Conservation (phyloP, 495 filamentous ascomycete species). For the Aspergillus conjunctus region DNA sequence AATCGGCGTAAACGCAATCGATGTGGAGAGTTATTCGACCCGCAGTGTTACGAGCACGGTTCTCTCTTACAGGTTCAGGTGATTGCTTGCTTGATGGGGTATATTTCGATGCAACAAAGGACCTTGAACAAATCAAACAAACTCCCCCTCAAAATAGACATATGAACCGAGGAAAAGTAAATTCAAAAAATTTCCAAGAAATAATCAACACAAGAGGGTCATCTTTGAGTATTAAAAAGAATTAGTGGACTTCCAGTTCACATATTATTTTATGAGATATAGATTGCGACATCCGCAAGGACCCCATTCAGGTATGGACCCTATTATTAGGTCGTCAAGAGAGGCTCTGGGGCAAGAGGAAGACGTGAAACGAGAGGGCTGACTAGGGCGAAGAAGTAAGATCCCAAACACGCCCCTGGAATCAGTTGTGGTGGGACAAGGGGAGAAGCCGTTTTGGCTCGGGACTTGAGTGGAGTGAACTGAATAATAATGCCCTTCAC, state of each 20-base stretch:
- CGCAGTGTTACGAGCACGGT: conserved; percentile 24
- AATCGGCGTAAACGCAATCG: not conserved
- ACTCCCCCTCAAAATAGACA: not conserved
- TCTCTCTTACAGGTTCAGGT: conserved; percentile 8
- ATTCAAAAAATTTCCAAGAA: conserved; percentile 1
- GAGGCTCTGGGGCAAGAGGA: conserved; percentile 18
- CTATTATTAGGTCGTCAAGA: conserved; percentile 12
- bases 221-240: conserved; percentile 7
- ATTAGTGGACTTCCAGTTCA: conserved; percentile 12
- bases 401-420: conserved; percentile 26
- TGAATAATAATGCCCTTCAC: not conserved
- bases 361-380: conserved; percentile 28
- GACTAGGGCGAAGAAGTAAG: conserved; percentile 22
- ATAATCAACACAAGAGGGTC: conserved; percentile 9
- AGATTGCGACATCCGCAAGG: conserved; percentile 24
- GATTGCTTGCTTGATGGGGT: conserved; percentile 11
- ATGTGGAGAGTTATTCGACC: conserved; percentile 20
- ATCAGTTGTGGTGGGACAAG: conserved; percentile 10
- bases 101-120: conserved; percentile 10
- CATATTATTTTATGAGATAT: conserved; percentile 25
- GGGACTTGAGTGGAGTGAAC: conserved; percentile 8
- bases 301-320: conserved; percentile 22
- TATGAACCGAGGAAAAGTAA: not conserved
- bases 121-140: conserved; percentile 3
- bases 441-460: conserved; percentile 4